A percentile compares a stretch with the other conserved stretches of the same genome.
These are phyloP conservation scores for Neonectria punicea DNA, from an alignment of 2,329 filamentous ascomycete genomes.

Conservation along the genomic window DNA sequence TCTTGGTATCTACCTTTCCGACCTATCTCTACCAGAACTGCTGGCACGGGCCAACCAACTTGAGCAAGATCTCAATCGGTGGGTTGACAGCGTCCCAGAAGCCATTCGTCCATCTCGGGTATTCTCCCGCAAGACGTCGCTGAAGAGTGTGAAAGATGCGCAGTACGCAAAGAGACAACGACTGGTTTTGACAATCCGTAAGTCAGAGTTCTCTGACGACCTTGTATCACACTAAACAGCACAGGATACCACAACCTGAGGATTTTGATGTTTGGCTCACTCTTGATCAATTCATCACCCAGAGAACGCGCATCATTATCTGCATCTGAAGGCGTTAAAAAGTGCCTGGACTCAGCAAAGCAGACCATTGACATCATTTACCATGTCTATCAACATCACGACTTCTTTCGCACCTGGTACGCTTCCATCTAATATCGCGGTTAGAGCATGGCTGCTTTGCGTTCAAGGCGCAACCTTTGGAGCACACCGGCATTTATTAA, in stretches of 20 bases:
- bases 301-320: constrained; percentile 4
- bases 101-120: constrained; percentile 10
- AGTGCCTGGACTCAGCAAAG: constrained; percentile 18
- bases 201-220: not conserved
- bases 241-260: constrained; percentile 23
- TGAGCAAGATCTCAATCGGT: constrained; percentile 19
- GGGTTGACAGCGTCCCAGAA: constrained; percentile 18
- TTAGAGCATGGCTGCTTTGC: not conserved
- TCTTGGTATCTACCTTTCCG: constrained; percentile 20
- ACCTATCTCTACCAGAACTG: constrained; percentile 8
- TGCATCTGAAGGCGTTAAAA: constrained; percentile 14
- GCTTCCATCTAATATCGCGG: not conserved
- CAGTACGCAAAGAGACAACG: constrained; percentile 22
- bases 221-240: not conserved
- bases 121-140: constrained; percentile 7
- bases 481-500: not conserved
- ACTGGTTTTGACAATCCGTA: constrained; percentile 20
- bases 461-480: no score
- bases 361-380: constrained; percentile 24
- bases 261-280: constrained; percentile 21
- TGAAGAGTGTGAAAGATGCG: constrained; percentile 17
- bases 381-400: constrained; percentile 17
- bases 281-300: constrained; percentile 14
- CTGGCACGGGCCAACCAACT: constrained; percentile 18
- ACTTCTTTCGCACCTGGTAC: constrained; percentile 23